Evolutionary conservation across 139 green algal genomes (phyloP).

Genomic region (Picochlorum sp.): DNA sequence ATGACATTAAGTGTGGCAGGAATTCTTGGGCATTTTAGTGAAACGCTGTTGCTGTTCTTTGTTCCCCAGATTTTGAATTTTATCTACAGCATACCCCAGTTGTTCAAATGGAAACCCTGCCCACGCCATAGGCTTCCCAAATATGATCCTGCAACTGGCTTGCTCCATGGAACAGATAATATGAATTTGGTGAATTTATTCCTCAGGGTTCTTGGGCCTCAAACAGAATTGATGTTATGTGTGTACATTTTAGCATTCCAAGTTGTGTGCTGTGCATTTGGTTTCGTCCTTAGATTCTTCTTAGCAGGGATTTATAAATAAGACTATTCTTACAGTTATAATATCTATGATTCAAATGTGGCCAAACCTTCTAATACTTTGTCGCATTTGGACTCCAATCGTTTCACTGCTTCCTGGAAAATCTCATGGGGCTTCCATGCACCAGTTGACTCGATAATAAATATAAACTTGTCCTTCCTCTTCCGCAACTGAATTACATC

Average conservation of each 20-base stretch:
- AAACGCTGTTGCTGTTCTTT: slow-evolving; percentile 96
- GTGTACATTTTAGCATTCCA: slow-evolving; percentile 79
- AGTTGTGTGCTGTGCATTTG: slow-evolving; percentile 49
- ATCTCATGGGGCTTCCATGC: slow-evolving; percentile 62
- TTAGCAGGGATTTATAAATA: slow-evolving; percentile 68
- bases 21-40: slow-evolving; percentile 94
- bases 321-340: slow-evolving; percentile 6
- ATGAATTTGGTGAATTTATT: slow-evolving; percentile 94
- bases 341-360: not conserved
- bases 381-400: slow-evolving; percentile 68
- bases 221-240: slow-evolving; percentile 73
- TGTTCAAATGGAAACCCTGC: slow-evolving; percentile 94
- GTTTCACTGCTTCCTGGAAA: slow-evolving; percentile 57
- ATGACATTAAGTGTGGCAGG: slow-evolving; percentile 95
- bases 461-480: slow-evolving; percentile 94
- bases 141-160: slow-evolving; percentile 68
- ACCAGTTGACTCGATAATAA: slow-evolving; percentile 89
- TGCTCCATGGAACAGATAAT: slow-evolving; percentile 73
- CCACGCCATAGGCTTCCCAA: slow-evolving; percentile 85
- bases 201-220: slow-evolving; percentile 73
- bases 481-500: slow-evolving; percentile 65
- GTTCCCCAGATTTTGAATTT: slow-evolving; percentile 96
- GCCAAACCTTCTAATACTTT: slow-evolving; percentile 52
- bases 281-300: slow-evolving; percentile 44
- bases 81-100: slow-evolving; percentile 89